Conservation (phyloP, 495 filamentous ascomycete species). For the Pyronema omphalodes region DNA sequence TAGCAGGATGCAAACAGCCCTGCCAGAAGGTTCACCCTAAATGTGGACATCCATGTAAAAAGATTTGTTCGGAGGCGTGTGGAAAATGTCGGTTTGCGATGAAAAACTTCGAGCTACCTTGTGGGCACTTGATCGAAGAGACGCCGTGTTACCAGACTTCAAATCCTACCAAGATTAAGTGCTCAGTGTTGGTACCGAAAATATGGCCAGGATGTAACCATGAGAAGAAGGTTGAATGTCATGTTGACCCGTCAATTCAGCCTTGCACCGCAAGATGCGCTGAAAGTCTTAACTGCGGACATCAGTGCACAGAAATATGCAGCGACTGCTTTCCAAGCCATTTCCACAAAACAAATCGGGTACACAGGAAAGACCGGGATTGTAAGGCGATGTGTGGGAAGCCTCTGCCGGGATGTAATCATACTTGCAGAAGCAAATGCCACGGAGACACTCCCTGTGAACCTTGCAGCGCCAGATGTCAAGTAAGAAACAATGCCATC, state of each 20-base stretch:
- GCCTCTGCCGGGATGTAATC: constrained; percentile 37
- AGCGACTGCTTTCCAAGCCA: constrained; percentile 27
- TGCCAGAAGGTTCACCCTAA: constrained; percentile 19
- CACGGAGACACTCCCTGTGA: constrained; percentile 36
- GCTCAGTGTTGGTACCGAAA: constrained; percentile 18
- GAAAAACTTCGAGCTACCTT: constrained; percentile 33
- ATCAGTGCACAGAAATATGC: constrained; percentile 38
- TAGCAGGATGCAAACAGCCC: constrained; percentile 6
- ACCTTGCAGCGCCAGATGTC: constrained; percentile 37
- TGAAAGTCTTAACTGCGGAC: constrained; percentile 36
- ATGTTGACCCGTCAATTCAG: too few relatives aligned
- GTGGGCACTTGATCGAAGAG: constrained; percentile 34
- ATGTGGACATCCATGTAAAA: constrained; percentile 44
- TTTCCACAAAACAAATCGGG: constrained; percentile 14
- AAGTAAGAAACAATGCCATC: constrained; percentile 12
- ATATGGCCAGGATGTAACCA: constrained; percentile 30
- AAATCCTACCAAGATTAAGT: constrained; percentile 2
- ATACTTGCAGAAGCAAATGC: constrained; percentile 37
- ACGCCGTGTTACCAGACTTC: constrained; percentile 33
- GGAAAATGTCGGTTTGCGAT: constrained; percentile 30
- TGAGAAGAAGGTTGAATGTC: constrained; percentile 19
- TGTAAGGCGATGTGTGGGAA: constrained; percentile 39
- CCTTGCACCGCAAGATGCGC: constrained; percentile 18
- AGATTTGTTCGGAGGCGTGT: constrained; percentile 37
- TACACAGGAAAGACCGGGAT: constrained; percentile 21